Conservation (phyloP, 2,329 filamentous ascomycete species). For the Talaromyces albobiverticillius region DNA sequence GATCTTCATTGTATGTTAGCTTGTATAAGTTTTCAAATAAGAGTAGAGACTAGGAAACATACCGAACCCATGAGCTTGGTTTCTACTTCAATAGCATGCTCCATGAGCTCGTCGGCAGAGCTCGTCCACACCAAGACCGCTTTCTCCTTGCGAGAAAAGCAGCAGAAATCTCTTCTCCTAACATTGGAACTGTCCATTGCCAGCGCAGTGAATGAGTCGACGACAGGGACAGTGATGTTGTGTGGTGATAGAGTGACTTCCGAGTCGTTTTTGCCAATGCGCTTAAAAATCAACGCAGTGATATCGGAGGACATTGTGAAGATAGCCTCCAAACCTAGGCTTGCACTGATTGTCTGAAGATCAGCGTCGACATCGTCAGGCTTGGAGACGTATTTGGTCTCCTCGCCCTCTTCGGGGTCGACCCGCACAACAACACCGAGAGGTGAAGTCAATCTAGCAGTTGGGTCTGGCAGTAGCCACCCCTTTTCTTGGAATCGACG, state of each 20-base stretch:
- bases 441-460: conserved; percentile 9
- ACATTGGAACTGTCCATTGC: conserved; percentile 5
- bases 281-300: conserved; percentile 13
- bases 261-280: conserved; percentile 10
- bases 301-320: conserved; percentile 15
- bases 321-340: conserved; percentile 4
- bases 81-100: conserved; percentile 11
- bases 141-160: conserved; percentile 13
- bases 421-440: conserved; percentile 8
- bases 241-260: conserved; percentile 13
- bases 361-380: conserved; percentile 7
- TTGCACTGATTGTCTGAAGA: conserved; percentile 6
- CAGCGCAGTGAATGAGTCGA: conserved; percentile 11
- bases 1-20: neutral
- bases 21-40: neutral
- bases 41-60: neutral
- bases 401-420: conserved; percentile 2
- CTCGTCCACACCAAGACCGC: conserved; percentile 11
- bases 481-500: conserved; percentile 14
- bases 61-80: conserved; percentile 15
- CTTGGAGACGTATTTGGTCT: conserved; percentile 8
- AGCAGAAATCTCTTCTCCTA: conserved; percentile 13
- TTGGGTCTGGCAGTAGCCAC: conserved; percentile 11
- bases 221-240: conserved; percentile 12
- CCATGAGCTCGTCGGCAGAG: conserved; percentile 11